Evolutionary conservation across 2,329 filamentous ascomycete species (phyloP).

Genomic region (Dryadomyces quercus-mongolicae): DNA sequence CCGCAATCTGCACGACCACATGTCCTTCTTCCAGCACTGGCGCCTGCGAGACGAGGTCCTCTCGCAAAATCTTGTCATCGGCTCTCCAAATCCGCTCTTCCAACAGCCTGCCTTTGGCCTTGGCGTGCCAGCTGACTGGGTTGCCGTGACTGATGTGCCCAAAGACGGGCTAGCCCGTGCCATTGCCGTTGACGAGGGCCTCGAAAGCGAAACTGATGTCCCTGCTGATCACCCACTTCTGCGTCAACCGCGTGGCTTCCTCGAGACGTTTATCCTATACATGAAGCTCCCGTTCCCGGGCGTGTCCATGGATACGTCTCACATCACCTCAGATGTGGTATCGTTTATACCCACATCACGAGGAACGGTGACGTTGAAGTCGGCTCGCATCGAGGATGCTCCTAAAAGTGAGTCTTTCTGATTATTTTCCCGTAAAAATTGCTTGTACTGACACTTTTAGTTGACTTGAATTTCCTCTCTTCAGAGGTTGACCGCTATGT

Average conservation of each 20-base stretch:
- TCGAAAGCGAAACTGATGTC: neutral
- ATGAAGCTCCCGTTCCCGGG: neutral
- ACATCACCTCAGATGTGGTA: neutral
- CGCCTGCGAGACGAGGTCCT: neutral
- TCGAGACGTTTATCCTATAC: neutral
- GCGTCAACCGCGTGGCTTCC: neutral
- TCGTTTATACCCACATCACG: neutral
- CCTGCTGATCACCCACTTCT: neutral
- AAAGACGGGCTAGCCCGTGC: neutral
- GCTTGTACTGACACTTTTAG: neutral
- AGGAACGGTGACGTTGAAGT: neutral
- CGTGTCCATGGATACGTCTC: neutral
- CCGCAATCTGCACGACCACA: neutral
- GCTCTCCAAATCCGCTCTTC: neutral
- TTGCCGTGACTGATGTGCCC: neutral
- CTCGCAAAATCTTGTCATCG: neutral
- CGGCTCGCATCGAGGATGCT: neutral
- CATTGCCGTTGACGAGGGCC: neutral
- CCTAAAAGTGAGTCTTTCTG: neutral
- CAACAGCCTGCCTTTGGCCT: neutral
- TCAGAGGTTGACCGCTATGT: neutral
- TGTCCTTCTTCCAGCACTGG: neutral
- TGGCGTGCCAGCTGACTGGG: neutral
- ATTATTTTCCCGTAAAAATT: neutral
- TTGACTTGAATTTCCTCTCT: neutral